phyloP scores from a whole-genome alignment of 2,329 filamentous ascomycete genomes.

The Westerdykella aurantiaca region DNA sequence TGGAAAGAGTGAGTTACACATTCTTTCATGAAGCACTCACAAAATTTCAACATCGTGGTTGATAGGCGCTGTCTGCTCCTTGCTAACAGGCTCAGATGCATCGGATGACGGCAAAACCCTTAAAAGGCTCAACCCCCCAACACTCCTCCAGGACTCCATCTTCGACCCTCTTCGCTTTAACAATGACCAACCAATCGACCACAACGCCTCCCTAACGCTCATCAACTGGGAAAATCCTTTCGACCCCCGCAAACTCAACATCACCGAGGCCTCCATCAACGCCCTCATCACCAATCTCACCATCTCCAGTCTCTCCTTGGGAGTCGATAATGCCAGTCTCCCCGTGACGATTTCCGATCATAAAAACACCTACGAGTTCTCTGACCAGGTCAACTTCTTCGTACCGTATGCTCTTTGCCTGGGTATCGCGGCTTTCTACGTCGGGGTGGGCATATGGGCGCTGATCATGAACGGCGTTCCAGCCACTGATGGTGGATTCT shows the following conservation, averaged over 20 bases:
- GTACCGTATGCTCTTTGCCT: conserved; percentile 9
- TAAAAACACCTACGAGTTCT: conserved; percentile 7
- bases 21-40: too few relatives aligned
- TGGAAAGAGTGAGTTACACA: too few relatives aligned
- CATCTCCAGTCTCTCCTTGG: conserved; percentile 7
- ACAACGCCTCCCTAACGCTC: neutral
- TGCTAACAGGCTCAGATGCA: too few relatives aligned
- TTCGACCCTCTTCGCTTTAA: neutral
- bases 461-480: conserved; percentile 3
- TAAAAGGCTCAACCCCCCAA: neutral
- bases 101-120: too few relatives aligned
- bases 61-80: too few relatives aligned
- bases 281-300: conserved; percentile 5
- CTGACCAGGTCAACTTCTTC: conserved; percentile 1
- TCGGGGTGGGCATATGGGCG: conserved; percentile 4
- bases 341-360: conserved; percentile 4
- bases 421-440: neutral
- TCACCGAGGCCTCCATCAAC: conserved; percentile 8
- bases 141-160: neutral
- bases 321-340: neutral
- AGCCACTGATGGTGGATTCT: conserved; percentile 8
- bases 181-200: neutral
- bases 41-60: too few relatives aligned
- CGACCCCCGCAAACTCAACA: conserved; percentile 1
- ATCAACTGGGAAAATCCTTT: neutral